These are phyloP conservation scores for Sporothrix brunneoviolacea DNA, from an alignment of 2,329 filamentous ascomycete species.

Conservation along the genomic window DNA sequence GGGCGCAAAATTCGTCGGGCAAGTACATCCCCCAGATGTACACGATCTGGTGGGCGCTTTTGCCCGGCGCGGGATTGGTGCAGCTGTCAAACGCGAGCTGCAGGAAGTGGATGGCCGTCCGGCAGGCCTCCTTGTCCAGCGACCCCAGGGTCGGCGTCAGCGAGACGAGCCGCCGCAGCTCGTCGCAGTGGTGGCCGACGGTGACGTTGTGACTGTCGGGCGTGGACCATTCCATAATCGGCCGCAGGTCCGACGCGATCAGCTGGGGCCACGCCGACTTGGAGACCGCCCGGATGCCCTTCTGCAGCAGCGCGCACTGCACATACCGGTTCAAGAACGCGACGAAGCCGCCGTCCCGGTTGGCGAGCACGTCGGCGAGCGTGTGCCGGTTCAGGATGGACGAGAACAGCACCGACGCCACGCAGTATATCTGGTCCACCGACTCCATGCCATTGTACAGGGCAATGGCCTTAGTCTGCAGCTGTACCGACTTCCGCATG, in stretches of 20 bases:
- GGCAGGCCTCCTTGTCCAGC: constrained; percentile 19
- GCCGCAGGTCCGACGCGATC: constrained; percentile 28
- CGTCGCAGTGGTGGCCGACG: constrained; percentile 24
- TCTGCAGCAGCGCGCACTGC: constrained; percentile 36
- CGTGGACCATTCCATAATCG: constrained; percentile 25
- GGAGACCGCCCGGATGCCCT: constrained; percentile 35
- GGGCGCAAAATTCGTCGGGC: constrained; percentile 27
- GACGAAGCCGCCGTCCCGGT: constrained; percentile 33
- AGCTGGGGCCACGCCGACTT: constrained; percentile 29
- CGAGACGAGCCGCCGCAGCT: constrained; percentile 19
- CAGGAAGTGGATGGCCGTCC: constrained; percentile 22
- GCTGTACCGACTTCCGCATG: constrained; percentile 34
- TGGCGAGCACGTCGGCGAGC: constrained; percentile 39
- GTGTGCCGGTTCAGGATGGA: constrained; percentile 38
- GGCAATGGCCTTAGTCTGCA: constrained; percentile 38
- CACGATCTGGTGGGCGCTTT: constrained; percentile 22
- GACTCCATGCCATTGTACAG: constrained; percentile 29
- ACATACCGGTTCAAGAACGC: constrained; percentile 34
- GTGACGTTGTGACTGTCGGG: background rate
- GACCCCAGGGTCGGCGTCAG: constrained; percentile 12
- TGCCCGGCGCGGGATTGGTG: constrained; percentile 7
- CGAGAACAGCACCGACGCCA: constrained; percentile 39
- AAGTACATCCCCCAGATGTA: constrained; percentile 32
- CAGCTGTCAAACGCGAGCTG: constrained; percentile 26
- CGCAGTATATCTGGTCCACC: constrained; percentile 16